A percentile compares a stretch with the other conserved stretches of the same genome.
Conservation (phyloP, 1,284 basidiomycete species). For the Ceratobasidium papillatum region DNA sequence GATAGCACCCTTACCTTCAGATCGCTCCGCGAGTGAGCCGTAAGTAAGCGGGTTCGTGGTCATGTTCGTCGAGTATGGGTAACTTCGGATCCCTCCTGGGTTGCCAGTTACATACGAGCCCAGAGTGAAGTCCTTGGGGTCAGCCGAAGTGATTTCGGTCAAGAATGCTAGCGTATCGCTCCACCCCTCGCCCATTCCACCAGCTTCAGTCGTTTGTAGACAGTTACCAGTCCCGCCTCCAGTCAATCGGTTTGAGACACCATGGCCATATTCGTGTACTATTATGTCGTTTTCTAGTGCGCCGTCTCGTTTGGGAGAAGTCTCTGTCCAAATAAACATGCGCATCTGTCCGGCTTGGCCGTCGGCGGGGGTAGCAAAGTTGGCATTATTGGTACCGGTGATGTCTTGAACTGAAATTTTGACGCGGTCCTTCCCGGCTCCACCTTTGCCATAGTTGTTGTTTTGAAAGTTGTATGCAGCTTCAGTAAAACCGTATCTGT, state of each 20-base stretch:
- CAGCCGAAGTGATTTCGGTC: constrained; percentile 17
- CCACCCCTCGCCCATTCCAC: constrained; percentile 42
- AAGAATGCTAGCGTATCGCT: constrained; percentile 26
- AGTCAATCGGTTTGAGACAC: constrained; percentile 37
- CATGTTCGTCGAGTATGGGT: constrained; percentile 38
- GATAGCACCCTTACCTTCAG: neutral
- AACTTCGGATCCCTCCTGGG: constrained; percentile 24
- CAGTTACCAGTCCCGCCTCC: constrained; percentile 36
- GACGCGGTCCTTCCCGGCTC: constrained; percentile 38
- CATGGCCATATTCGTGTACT: constrained; percentile 38
- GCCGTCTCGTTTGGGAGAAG: constrained; percentile 37
- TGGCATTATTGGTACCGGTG: constrained; percentile 40
- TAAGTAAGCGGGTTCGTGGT: constrained; percentile 15
- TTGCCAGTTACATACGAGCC: neutral
- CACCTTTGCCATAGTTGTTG: constrained; percentile 43
- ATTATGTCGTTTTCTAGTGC: constrained; percentile 38
- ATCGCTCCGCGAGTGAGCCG: neutral
- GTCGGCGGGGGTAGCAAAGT: constrained; percentile 37
- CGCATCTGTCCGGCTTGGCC: constrained; percentile 35
- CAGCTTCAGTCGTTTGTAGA: constrained; percentile 35
- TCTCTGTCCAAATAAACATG: constrained; percentile 37
- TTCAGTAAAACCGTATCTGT: constrained; percentile 43
- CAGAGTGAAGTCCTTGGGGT: constrained; percentile 22
- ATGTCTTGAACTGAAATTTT: constrained; percentile 40
- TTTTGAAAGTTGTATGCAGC: constrained; percentile 44